Conservation (phyloP, 257 asterid species). For the Solanum megistacrolobum region DNA sequence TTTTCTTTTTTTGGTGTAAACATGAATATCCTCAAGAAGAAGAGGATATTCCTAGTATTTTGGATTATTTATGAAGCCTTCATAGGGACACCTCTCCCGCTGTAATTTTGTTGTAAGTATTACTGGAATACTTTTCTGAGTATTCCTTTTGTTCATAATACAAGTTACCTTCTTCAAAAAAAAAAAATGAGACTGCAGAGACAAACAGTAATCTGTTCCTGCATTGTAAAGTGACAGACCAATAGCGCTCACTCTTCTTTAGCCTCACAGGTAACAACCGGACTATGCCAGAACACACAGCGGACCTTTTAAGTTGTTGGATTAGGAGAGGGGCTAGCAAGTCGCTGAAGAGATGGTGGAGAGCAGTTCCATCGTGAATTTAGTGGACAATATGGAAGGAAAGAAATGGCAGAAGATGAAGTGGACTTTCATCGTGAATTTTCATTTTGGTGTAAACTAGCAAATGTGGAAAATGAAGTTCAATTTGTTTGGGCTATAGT, state of each 20-base stretch:
- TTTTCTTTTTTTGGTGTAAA: background rate
- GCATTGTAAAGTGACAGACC: background rate
- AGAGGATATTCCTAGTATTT: background rate
- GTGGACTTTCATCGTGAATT: background rate
- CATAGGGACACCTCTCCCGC: background rate
- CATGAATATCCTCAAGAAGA: background rate
- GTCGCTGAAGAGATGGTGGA: background rate
- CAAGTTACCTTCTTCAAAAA: too few relatives aligned
- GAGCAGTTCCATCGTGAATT: background rate
- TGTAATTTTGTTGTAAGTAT: too few relatives aligned
- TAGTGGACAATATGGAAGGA: background rate
- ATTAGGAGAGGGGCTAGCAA: background rate
- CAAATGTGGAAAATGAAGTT: background rate
- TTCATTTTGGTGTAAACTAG: background rate
- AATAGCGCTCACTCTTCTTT: background rate
- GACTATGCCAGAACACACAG: background rate
- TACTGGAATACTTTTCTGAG: too few relatives aligned
- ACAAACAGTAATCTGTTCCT: background rate
- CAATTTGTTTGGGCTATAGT: background rate
- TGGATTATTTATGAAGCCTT: background rate
- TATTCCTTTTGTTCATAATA: too few relatives aligned
- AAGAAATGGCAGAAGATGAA: background rate
- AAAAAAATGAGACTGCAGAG: background rate
- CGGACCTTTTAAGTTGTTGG: background rate
- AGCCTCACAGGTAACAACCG: background rate